Conservation (phyloP, 495 filamentous ascomycete species). For the Hypoxylon rickii region DNA sequence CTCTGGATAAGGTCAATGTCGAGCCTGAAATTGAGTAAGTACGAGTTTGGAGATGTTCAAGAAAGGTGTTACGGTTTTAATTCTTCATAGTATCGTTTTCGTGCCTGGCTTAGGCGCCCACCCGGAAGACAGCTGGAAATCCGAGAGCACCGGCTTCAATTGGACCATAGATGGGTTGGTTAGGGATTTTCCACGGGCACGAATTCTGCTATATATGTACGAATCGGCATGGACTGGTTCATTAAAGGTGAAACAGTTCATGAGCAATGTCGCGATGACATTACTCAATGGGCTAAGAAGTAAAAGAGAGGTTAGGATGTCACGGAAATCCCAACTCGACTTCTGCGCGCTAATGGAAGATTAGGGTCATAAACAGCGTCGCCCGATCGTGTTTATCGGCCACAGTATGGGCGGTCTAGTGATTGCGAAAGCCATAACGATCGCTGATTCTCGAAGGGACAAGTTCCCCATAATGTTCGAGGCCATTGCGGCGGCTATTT, state of each 20-base stretch:
- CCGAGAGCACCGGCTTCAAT: constrained; percentile 55
- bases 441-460: constrained; percentile 39
- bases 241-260: constrained; percentile 42
- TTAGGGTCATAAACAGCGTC: constrained; percentile 47
- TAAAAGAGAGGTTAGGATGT: constrained; percentile 29
- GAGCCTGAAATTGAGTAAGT: constrained; percentile 40
- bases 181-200: constrained; percentile 38
- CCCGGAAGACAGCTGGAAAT: constrained; percentile 65
- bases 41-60: background rate
- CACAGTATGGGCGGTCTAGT: constrained; percentile 71
- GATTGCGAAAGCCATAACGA: constrained; percentile 48
- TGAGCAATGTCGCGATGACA: constrained; percentile 38
- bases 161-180: constrained; percentile 54
- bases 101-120: constrained; percentile 69
- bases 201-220: constrained; percentile 39
- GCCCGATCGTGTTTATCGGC: constrained; percentile 69
- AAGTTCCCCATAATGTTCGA: constrained; percentile 42
- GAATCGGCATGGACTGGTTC: constrained; percentile 40
- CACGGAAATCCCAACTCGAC: background rate
- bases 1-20: constrained; percentile 30
- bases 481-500: constrained; percentile 39
- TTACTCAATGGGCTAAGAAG: constrained; percentile 36
- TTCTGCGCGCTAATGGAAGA: constrained; percentile 11
- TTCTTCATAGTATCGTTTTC: constrained; percentile 53
- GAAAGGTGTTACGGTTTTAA: constrained; percentile 5